Base-by-base conservation (phyloP, 192 early-diverging fungal species). In the Chytriomyces hyalinus region DNA sequence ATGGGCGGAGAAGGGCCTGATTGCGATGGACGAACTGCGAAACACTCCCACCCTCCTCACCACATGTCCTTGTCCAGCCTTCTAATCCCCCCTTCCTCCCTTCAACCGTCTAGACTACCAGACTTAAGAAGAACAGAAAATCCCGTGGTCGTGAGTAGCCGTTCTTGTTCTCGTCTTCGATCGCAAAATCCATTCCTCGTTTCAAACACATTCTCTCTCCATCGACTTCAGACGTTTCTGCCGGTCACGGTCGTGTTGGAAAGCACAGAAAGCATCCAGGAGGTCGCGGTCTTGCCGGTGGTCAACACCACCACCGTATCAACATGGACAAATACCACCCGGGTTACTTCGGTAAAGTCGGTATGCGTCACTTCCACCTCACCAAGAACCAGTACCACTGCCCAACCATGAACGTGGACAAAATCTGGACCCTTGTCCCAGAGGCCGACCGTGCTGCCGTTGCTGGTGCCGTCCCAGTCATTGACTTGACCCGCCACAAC, bases 301-400 rank as follows among this genome's bases (percentile, higher is more conserved):
- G 97, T 92, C 92, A 93, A 87, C 96, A 98, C 88, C 97, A 99
- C 88, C 96, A 99, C 91, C 92, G 96, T 81, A 98, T 97, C 88
- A 96, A 97, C 91, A 96, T 99, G 93, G 97, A 99, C 90, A 99
- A 95, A 93, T 98, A 95, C 93, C 97, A 99, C 90, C 97, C 97
- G 79, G 97, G 97, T 86, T 99, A 99, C 95, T 99, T 97, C 82
- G 97, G 97, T 89, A 98, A 99, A 90, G 96, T 99, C 88, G 97
- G 97, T 96, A 97, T 97, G 97, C 94, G 97, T 81, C 91, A 95
- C 88, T 98, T 95, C 94, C 96, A 98, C 92, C 88, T 92, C 92
- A 98, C 95, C 88, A 81, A 89, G 76, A 95, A 98, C 89, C 77
- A 91, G 83, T 88, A 87, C 86, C 92, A 93, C 92, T 86, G 91